Percentiles rank a stretch among this genome's conserved stretches.
These are phyloP conservation scores for Otatea glauca DNA, from an alignment of 176 grass and related monocot genomes.

Conservation along the genomic window DNA sequence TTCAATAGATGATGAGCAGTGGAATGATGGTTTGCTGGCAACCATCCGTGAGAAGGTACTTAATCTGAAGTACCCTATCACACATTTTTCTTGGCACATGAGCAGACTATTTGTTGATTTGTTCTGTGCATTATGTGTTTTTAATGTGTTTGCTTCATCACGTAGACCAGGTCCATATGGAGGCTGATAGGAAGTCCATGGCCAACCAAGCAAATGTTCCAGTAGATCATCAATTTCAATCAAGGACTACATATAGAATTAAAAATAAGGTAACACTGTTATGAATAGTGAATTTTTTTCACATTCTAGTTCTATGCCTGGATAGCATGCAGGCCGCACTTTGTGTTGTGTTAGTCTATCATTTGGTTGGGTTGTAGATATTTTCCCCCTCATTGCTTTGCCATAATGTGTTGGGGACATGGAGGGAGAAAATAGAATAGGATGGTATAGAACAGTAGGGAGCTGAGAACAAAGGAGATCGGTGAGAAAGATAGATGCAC, in stretches of 20 bases:
- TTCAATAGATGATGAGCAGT: constrained; percentile 73
- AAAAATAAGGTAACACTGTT: constrained; percentile 70
- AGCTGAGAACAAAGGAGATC: too few species aligned
- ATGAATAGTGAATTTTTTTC: not conserved
- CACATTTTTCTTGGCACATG: constrained; percentile 9
- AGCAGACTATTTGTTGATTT: not conserved
- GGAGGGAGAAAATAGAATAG: too few species aligned
- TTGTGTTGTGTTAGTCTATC: constrained; percentile 4
- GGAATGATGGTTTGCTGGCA: constrained; percentile 96
- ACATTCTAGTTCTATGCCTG: constrained; percentile 10
- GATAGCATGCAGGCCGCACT: not conserved
- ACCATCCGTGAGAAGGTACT: constrained; percentile 93
- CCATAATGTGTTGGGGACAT: too few species aligned
- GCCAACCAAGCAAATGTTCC: constrained; percentile 59
- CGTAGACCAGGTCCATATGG: constrained; percentile 90
- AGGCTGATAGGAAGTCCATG: constrained; percentile 86
- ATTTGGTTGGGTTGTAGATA: too few species aligned
- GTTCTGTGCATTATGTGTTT: constrained; percentile 35
- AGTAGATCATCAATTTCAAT: constrained; percentile 61
- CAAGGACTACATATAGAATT: constrained; percentile 77
- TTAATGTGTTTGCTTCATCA: constrained; percentile 40
- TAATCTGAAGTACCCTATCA: not conserved
- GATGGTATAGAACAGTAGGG: too few species aligned
- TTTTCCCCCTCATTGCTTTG: not conserved
- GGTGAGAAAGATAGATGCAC: too few species aligned